phyloP scores from a whole-genome alignment of 257 asterid species.

The Knoxia roxburghii region DNA sequence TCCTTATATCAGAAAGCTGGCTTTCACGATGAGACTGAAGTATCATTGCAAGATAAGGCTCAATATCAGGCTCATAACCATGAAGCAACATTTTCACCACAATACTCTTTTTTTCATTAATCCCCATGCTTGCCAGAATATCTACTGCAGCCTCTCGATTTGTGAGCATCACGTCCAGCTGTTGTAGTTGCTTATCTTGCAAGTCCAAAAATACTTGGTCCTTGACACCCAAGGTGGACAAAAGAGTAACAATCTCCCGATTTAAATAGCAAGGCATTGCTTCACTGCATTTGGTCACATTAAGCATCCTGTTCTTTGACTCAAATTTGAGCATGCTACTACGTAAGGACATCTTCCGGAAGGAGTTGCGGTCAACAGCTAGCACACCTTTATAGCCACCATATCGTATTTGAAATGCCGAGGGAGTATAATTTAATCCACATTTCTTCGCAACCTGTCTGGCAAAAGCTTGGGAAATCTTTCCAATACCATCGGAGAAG shows the following conservation, averaged over 20 bases:
- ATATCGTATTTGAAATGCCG: conserved; percentile 90
- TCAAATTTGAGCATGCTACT: conserved; percentile 84
- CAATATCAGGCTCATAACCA: conserved; percentile 57
- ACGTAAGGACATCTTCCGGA: conserved; percentile 62
- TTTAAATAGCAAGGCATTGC: conserved; percentile 89
- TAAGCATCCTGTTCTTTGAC: conserved; percentile 75
- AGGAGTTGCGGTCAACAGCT: conserved; percentile 56
- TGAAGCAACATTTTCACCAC: conserved; percentile 57
- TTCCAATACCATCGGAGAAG: conserved; percentile 94
- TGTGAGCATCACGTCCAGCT: conserved; percentile 52
- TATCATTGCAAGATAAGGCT: conserved; percentile 77
- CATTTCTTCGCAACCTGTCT: conserved; percentile 45
- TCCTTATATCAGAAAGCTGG: conserved; percentile 70
- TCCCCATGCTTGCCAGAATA: conserved; percentile 69
- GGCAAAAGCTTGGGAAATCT: conserved; percentile 63
- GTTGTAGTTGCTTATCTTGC: conserved; percentile 58
- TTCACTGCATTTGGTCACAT: conserved; percentile 75
- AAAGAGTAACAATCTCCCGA: conserved; percentile 67
- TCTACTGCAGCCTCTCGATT: conserved; percentile 50
- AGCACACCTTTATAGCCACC: conserved; percentile 97
- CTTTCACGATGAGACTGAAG: conserved; percentile 63
- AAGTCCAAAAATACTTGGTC: conserved; percentile 50
- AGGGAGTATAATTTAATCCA: conserved; percentile 56
- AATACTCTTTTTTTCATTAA: conserved; percentile 52
- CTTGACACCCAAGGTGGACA: conserved; percentile 74